Evolutionary conservation across 78 protist genomes (phyloP), one percentile per base, ranked within the genome.

Genomic region (Tieghemostelium lacteum): DNA sequence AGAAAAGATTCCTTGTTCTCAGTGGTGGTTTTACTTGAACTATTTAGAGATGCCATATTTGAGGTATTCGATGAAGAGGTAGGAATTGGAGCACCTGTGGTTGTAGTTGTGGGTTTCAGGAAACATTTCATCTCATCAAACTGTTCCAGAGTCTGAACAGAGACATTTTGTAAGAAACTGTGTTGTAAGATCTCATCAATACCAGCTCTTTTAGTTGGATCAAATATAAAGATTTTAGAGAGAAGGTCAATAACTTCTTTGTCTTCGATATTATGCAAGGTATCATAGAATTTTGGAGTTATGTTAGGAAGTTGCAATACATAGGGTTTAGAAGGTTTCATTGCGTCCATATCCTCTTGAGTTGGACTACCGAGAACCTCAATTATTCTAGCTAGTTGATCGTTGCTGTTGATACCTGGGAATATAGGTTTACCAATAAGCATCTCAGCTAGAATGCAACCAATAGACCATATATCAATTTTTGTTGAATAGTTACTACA

Each of bases 351-450:
- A 85, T 98, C 94, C 31, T 94, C 98, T 19, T 89, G 14, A 2
- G 97, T 92, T 34, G 99, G 99, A 3, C 98, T 93, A 31, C 99
- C 99, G 22, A 93, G 77, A 2, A 98, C 96, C 92, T 97, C 98
- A 78, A 98, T 98, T 83, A 99, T 99, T 89, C 98, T 98, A 3
- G 96, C 98, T 5, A 99, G 95, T 85, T 99, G 99, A 76, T 98
- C 99, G 26, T 93, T 94, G 29, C 96, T 86, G 57, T 85, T 92
- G 34, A 95, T 97, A 33, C 99, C 99, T 16, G 97, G 98, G 96
- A 98, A 98, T 31, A 98, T 62, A 19, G 99, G 99, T 71, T 77
- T 88, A 20, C 98, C 98, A 19, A 96, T 49, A 73, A 98, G 73
- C 77, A 97, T 75, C 83, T 98, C 99, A 2, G 98, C 99, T 28